Conservation (phyloP, 306 rosid species). For the Trichosanthes cucumerina region DNA sequence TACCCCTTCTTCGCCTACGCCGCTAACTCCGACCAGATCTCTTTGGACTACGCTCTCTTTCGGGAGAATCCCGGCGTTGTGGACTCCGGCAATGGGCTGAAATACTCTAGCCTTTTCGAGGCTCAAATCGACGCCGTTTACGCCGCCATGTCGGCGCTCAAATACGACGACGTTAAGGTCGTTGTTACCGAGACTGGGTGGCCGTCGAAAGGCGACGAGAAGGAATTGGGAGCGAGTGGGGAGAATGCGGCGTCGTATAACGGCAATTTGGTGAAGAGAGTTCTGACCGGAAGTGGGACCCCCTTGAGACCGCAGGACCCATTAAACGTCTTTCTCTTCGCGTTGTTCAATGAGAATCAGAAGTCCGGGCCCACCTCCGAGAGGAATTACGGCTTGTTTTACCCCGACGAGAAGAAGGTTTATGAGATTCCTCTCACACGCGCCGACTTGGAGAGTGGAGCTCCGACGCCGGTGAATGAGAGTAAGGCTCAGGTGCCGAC, state of each 20-base stretch:
- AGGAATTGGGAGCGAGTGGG: constrained; percentile 45
- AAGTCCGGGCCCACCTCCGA: constrained; percentile 79
- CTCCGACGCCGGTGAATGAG: constrained; percentile 10
- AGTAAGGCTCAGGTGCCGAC: constrained; percentile 27
- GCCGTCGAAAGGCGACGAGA: constrained; percentile 66
- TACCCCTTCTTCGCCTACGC: constrained; percentile 74
- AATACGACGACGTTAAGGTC: constrained; percentile 42
- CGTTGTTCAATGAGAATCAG: constrained; percentile 62
- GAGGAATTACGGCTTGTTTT: constrained; percentile 67
- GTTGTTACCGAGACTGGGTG: constrained; percentile 68
- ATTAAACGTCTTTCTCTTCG: constrained; percentile 45
- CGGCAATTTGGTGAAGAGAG: constrained; percentile 51
- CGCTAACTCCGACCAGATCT: constrained; percentile 32
- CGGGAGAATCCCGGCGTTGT: constrained; percentile 44
- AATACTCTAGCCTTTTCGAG: constrained; percentile 37
- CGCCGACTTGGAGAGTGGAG: not conserved
- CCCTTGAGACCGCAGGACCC: constrained; percentile 41
- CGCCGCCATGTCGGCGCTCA: constrained; percentile 61
- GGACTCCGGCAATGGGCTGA: constrained; percentile 66
- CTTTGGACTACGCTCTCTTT: constrained; percentile 51
- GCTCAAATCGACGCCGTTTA: constrained; percentile 83
- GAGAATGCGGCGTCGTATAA: constrained; percentile 77
- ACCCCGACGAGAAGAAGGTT: constrained; percentile 46
- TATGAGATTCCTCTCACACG: constrained; percentile 40
- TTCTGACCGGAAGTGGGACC: constrained; percentile 47